Conservation (phyloP, 352 stramenopile genomes). For the Globisporangium paroecandrum region DNA sequence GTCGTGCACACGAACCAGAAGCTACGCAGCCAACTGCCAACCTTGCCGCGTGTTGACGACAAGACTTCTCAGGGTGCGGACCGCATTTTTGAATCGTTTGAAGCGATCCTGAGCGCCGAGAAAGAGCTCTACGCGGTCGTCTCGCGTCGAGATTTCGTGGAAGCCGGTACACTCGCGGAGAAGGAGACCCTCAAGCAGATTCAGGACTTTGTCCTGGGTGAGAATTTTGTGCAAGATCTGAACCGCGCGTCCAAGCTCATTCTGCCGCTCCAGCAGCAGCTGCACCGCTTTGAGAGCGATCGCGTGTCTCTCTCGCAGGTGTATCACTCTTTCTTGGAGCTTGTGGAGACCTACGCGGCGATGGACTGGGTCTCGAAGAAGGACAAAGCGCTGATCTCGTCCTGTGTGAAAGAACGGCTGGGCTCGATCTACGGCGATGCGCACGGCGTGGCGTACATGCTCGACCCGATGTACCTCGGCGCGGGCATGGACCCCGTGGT, state of each 20-base stretch:
- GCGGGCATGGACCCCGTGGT: constrained; percentile 43
- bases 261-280: constrained; percentile 50
- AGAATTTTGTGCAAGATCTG: constrained; percentile 58
- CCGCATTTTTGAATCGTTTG: constrained; percentile 33
- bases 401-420: constrained; percentile 62
- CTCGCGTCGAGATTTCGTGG: constrained; percentile 57
- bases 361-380: constrained; percentile 73
- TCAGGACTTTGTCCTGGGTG: constrained; percentile 64
- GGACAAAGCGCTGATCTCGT: constrained; percentile 65
- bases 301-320: constrained; percentile 50
- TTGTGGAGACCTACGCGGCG: constrained; percentile 41
- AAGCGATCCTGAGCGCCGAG: constrained; percentile 49
- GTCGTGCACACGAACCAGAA: constrained; percentile 44
- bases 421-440: constrained; percentile 57
- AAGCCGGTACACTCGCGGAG: constrained; percentile 32
- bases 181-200: constrained; percentile 48
- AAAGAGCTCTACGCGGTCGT: constrained; percentile 50
- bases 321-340: constrained; percentile 42
- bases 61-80: constrained; percentile 8
- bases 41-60: constrained; percentile 11
- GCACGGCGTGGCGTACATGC: constrained; percentile 55
- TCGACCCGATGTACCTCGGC: constrained; percentile 58
- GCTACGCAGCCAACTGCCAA: constrained; percentile 31
- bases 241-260: constrained; percentile 54
- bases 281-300: constrained; percentile 43